Evolutionary conservation across 2,329 filamentous ascomycete genomes (phyloP).

Genomic region (Dichotomopilus funicola): DNA sequence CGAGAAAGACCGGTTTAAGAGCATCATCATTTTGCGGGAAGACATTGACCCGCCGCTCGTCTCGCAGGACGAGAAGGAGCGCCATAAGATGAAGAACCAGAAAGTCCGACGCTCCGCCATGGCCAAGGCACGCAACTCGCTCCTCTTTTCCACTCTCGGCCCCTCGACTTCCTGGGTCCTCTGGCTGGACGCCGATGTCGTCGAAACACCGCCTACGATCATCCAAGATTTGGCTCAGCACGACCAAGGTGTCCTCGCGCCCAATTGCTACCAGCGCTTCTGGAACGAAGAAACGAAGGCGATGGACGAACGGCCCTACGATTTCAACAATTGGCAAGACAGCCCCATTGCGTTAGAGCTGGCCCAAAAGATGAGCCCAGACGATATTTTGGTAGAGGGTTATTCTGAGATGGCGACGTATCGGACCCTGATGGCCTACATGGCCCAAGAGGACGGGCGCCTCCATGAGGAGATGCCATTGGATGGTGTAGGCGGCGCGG

Average conservation of each 20-base stretch:
- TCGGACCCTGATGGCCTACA: constrained; percentile 81
- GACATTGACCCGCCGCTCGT: constrained; percentile 79
- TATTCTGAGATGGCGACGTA: constrained; percentile 93
- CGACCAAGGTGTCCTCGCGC: constrained; percentile 85
- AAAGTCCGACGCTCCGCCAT: constrained; percentile 81
- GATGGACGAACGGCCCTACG: constrained; percentile 76
- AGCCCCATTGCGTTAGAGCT: constrained; percentile 71
- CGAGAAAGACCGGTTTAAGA: constrained; percentile 78
- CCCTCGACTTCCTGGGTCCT: constrained; percentile 91
- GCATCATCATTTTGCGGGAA: constrained; percentile 88
- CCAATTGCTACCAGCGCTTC: constrained; percentile 92
- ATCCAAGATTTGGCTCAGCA: constrained; percentile 88
- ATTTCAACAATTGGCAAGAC: constrained; percentile 97
- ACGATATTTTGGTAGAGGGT: constrained; percentile 90
- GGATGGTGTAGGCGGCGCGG: constrained; percentile 90
- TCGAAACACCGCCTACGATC: constrained; percentile 77
- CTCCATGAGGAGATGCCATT: constrained; percentile 61
- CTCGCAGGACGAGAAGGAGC: constrained; percentile 79
- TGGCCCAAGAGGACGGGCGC: constrained; percentile 55
- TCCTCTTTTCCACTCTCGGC: constrained; percentile 91
- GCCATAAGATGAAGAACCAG: constrained; percentile 88
- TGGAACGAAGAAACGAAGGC: constrained; percentile 61
- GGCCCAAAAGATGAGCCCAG: constrained; percentile 72
- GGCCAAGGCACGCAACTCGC: constrained; percentile 86
- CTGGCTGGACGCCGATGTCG: constrained; percentile 88